Base-by-base conservation (phyloP, 768 basidiomycete species). In the Lactarius vividus region DNA sequence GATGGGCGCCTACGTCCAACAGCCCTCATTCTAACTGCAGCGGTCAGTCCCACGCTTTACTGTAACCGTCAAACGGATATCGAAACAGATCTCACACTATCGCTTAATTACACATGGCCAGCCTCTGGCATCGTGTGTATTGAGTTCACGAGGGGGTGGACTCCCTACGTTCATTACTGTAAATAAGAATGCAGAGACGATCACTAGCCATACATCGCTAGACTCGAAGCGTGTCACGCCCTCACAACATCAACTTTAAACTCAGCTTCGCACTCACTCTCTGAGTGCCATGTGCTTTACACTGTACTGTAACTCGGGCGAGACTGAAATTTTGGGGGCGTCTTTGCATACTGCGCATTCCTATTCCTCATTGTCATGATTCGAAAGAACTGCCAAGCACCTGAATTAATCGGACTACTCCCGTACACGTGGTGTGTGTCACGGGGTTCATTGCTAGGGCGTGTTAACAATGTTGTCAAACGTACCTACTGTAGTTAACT, bases 171-270 rank as follows among this genome's bases (percentile, higher is more conserved):
- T 55, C 54, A 55, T 55, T 55, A 33, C 31, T 55, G 31, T 31
- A 55, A 8, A 20, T 31, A 55, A 8, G 28, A 20, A 18, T 55
- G 53, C 31, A 31, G 16, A 31, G 18, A 28, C 29, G 53, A 54
- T 31, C 26, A 9, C 53, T 16, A 54, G 53, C 53, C 29, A 54
- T 54, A 54, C 28, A 54, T 54, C 53, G 53, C 53, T 33, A 55
- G 54, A 55, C 52, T 55, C 53, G 29, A 31, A 11, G 35, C 35
- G 31, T 4, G 18, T 4, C 52, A 6, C 4, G 28, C 2, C 13
- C 23, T 26, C 28, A 28, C 10, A 28, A 53, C 28, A 2, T 54
- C 26, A 18, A 9, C n/a, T 55, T 52, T 26, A 26, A 11, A 52
- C 49, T 52, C 49, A 52, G 26, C 26, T 26, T 49, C 23, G 4